A percentile compares a stretch with the other conserved stretches of the same genome.
Conservation (phyloP, 768 basidiomycete genomes). For the Dictyophora rubrovolvata region DNA sequence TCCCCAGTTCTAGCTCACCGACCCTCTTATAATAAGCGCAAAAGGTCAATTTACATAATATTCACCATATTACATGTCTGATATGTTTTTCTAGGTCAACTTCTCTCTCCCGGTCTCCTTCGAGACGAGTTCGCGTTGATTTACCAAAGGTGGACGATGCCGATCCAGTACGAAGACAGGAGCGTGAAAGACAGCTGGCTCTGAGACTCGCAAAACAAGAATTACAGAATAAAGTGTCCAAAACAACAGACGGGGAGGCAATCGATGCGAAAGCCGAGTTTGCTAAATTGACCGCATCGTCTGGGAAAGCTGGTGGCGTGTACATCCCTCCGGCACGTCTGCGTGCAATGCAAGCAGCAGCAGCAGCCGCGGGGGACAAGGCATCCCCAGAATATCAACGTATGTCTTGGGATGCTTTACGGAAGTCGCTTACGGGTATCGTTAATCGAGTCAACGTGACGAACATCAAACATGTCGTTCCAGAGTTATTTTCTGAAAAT, state of each 20-base stretch:
- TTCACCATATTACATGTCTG: neutral
- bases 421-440: conserved; percentile 97
- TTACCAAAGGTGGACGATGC: conserved; percentile 53
- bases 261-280: conserved; percentile 79
- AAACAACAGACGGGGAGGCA: conserved; percentile 15
- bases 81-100: conserved; percentile 17
- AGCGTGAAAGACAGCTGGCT: conserved; percentile 74
- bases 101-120: conserved; percentile 21
- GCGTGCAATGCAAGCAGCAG: conserved; percentile 75
- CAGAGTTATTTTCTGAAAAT: conserved; percentile 89
- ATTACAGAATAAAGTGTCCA: conserved; percentile 43
- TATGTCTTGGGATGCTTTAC: conserved; percentile 93
- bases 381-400: conserved; percentile 84
- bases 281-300: conserved; percentile 62
- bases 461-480: conserved; percentile 91
- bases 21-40: conserved; percentile 5
- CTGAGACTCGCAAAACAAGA: conserved; percentile 59
- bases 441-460: conserved; percentile 97
- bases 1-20: conserved; percentile 2
- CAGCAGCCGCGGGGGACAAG: conserved; percentile 62
- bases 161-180: conserved; percentile 64
- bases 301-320: conserved; percentile 76
- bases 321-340: conserved; percentile 95
- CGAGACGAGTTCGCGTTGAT: conserved; percentile 22
- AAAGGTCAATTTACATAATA: neutral